phyloP scores from a whole-genome alignment of 345 rosid genomes.

The Excoecaria agallocha region DNA sequence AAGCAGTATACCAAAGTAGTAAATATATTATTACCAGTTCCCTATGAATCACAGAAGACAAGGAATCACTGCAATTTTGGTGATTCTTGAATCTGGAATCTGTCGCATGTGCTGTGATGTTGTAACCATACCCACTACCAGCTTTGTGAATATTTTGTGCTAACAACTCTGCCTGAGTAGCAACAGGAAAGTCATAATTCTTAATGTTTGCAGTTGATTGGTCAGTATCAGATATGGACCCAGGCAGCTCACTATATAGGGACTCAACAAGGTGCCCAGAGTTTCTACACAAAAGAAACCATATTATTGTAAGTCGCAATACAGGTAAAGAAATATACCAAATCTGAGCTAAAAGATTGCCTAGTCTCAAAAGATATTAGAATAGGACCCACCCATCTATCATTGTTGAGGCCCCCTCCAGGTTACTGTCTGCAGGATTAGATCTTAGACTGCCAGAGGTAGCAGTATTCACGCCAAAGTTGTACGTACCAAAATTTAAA shows the following conservation, averaged over 20 bases:
- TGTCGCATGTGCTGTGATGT: conserved; percentile 10
- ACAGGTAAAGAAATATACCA: no score
- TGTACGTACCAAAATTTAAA: conserved; percentile 56
- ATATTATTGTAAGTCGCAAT: neutral
- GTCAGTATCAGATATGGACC: conserved; percentile 20
- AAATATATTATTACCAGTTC: conserved; percentile 32
- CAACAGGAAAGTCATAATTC: conserved; percentile 14
- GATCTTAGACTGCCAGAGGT: conserved; percentile 18
- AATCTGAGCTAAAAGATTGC: conserved; percentile 17
- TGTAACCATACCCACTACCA: conserved; percentile 16
- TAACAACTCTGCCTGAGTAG: conserved; percentile 21
- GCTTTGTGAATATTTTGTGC: conserved; percentile 21
- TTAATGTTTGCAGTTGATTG: conserved; percentile 22
- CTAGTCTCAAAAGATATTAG: conserved; percentile 17
- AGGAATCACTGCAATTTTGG: conserved; percentile 20
- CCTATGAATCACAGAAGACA: conserved; percentile 14
- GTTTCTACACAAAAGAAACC: conserved; percentile 30
- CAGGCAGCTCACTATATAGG: conserved; percentile 17
- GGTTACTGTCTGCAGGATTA: conserved; percentile 13
- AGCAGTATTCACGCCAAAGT: conserved; percentile 25
- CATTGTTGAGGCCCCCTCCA: conserved; percentile 23
- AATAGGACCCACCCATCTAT: conserved; percentile 21
- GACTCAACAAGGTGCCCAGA: conserved; percentile 11
- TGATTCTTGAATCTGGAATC: conserved; percentile 23
- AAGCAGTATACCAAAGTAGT: neutral